Conservation (phyloP, 192 early-diverging fungal species). For the Linnemannia zychae region DNA sequence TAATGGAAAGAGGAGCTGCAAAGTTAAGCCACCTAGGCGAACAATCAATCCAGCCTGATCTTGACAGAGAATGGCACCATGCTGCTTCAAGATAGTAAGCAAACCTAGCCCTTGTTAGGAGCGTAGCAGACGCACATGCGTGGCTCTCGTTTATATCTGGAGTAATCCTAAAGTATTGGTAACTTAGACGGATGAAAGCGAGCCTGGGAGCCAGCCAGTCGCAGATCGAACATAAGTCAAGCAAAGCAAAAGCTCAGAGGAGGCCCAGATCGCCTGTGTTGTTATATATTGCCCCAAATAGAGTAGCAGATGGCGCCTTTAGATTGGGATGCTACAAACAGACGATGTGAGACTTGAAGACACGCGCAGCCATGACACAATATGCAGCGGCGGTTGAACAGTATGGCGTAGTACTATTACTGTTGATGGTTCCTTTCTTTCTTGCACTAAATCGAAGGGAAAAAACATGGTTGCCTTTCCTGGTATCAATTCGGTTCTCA, state of each 20-base stretch:
- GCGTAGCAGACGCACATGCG: no score
- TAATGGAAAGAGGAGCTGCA: no score
- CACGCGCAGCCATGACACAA: slow-evolving; percentile 2
- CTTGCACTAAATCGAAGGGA: neutral
- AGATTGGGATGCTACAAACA: neutral
- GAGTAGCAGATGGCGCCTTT: neutral
- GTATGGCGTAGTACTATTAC: neutral
- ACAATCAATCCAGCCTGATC: no score
- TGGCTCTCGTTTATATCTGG: no score
- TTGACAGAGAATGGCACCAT: no score
- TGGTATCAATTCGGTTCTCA: slow-evolving; percentile 19
- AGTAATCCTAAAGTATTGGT: no score
- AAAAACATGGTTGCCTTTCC: slow-evolving; percentile 14
- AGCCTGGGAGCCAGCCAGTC: neutral
- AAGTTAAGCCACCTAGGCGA: no score
- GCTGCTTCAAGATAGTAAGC: no score
- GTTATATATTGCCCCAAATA: neutral
- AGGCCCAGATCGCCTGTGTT: neutral
- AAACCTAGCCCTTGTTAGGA: no score
- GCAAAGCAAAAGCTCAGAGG: neutral
- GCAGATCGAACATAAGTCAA: neutral
- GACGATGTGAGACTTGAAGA: neutral
- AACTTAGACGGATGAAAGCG: neutral
- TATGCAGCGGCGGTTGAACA: neutral
- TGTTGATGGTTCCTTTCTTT: neutral